Base-by-base conservation (phyloP, 1,284 basidiomycete species). In the Melampsora occidentalis region DNA sequence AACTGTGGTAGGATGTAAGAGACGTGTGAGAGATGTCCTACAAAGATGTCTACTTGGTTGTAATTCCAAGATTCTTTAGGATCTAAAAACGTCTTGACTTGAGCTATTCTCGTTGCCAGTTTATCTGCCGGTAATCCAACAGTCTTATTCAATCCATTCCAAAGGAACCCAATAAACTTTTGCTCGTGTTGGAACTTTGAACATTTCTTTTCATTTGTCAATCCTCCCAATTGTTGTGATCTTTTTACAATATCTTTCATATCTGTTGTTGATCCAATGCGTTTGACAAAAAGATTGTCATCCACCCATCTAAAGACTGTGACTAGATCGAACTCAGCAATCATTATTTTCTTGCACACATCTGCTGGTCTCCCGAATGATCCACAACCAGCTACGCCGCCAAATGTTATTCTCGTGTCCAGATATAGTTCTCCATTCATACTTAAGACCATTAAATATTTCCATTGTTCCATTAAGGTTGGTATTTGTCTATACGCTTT, bases 191-290 rank as follows among this genome's bases (percentile, higher is more conserved):
- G 49, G 39, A 67, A 67, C 14, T 9, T 6, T 31, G 65, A 42
- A 67, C 18, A 67, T n/a, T 67, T 67, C 22, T 48, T 48, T 16
- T 46, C 5, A 20, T 67, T 67, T 9, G 65, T 67, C 46, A 33
- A 22, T 1, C 42, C 65, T 12, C 65, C 65, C n/a, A 67, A 28
- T 20, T 39, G 49, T 7, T 18, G 28, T 42, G 35, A 35, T 35
- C 35, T 35, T 9, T 35, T 35, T 4, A 35, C 35, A 4, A 35
- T 35, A 35, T 35, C 53, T 5, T 3, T 12, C 65, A 67, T 67
- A 18, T 48, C 22, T 1, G 42, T 28, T 20, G 12, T 18, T 42
- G 65, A 46, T 9, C 14, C 39, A 39, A 46, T 1, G 35, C 66
- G 1, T 14, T 33, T 33, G 4, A 35, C 35, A 9, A 35, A 35